Percentiles rank a stretch among this genome's conserved stretches.
Evolutionary conservation across 768 basidiomycete species (phyloP).

Genomic region (Baorangia bicolor): DNA sequence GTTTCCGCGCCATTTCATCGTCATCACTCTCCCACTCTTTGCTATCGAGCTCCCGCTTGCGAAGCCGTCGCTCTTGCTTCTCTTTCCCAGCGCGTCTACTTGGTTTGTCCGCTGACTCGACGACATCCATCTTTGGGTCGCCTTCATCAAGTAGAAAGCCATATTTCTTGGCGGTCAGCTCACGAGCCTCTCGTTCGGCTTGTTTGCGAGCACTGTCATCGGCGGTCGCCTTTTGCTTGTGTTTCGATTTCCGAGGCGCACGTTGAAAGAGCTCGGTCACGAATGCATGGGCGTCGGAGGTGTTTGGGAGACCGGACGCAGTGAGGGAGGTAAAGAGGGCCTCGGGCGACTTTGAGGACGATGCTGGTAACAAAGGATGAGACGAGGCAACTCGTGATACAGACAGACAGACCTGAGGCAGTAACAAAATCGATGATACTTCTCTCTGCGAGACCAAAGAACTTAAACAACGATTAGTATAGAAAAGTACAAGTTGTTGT

Average conservation of each 20-base stretch:
- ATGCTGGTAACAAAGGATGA: slow-evolving; percentile 41
- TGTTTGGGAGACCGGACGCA: slow-evolving; percentile 77
- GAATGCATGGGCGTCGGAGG: slow-evolving; percentile 78
- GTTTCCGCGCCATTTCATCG: slow-evolving; percentile 73
- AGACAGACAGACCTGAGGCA: slow-evolving; percentile 62
- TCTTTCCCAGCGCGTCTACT: slow-evolving; percentile 36
- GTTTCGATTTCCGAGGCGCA: slow-evolving; percentile 76
- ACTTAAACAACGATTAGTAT: slow-evolving; percentile 38
- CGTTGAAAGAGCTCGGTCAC: slow-evolving; percentile 72
- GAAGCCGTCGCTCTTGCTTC: slow-evolving; percentile 61
- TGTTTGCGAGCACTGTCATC: slow-evolving; percentile 52
- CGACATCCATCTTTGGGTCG: slow-evolving; percentile 46
- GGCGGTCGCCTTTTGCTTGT: slow-evolving; percentile 49
- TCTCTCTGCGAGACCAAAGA: slow-evolving; percentile 81
- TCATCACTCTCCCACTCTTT: slow-evolving; percentile 93
- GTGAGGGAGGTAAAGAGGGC: slow-evolving; percentile 75
- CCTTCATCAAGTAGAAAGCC: slow-evolving; percentile 86
- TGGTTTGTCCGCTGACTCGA: slow-evolving; percentile 35
- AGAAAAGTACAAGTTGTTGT: not conserved
- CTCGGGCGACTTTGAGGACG: slow-evolving; percentile 78
- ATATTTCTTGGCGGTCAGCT: slow-evolving; percentile 69
- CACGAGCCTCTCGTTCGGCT: slow-evolving; percentile 74
- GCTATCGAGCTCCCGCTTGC: slow-evolving; percentile 79
- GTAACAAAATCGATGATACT: slow-evolving; percentile 86
- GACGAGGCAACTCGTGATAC: not conserved